A percentile compares a stretch with the other conserved stretches of the same genome.
Evolutionary conservation across 1,284 basidiomycete genomes (phyloP).

Genomic region (Puccinia novopanici): DNA sequence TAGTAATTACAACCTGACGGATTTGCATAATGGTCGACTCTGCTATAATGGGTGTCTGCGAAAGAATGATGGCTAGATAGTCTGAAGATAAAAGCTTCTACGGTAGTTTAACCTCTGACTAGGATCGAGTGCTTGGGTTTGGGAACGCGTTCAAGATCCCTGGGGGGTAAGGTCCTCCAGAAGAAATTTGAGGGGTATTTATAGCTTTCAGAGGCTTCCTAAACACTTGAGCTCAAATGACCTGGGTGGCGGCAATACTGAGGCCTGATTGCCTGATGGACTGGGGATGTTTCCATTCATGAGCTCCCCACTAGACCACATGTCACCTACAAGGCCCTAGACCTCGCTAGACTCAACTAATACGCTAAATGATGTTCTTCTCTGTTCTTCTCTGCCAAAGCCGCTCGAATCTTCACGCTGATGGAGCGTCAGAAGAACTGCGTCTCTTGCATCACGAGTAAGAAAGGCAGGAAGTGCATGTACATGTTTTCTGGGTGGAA

Average conservation of each 20-base stretch:
- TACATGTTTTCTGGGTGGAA: not conserved
- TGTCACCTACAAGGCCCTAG: not conserved
- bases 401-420: not conserved
- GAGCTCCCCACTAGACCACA: not conserved
- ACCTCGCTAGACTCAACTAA: not conserved
- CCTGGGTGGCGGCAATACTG: not conserved
- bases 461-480: not conserved
- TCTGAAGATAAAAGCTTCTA: not conserved
- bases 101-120: not conserved
- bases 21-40: not conserved
- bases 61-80: not conserved
- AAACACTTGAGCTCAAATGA: not conserved
- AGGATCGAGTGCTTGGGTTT: not conserved
- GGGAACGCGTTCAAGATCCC: not conserved
- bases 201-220: not conserved
- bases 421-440: not conserved
- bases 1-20: not conserved
- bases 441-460: not conserved
- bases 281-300: not conserved
- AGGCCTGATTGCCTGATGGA: constrained; percentile 1
- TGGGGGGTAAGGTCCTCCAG: not conserved
- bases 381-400: not conserved
- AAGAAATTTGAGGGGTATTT: constrained; percentile 2
- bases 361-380: not conserved
- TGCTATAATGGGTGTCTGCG: not conserved